Conservation (phyloP, 805 yeast genomes). For the Yarrowia porcina region DNA sequence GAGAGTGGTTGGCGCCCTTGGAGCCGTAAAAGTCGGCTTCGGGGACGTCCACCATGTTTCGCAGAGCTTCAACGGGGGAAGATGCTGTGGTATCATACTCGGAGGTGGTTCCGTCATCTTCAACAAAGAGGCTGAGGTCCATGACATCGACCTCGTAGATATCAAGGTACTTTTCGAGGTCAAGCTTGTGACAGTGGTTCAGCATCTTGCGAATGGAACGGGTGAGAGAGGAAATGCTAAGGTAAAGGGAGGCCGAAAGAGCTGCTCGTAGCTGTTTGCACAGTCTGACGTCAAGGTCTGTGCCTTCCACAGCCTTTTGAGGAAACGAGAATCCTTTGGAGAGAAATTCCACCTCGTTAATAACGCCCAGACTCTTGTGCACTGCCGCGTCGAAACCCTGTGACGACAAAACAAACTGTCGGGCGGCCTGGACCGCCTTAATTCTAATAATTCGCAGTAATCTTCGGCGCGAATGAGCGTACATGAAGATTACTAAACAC, state of each 20-base stretch:
- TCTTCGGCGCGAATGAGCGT: conserved; percentile 38
- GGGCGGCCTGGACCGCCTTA: conserved; percentile 34
- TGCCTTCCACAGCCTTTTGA: conserved; percentile 27
- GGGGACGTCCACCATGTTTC: neutral
- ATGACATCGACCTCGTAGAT: conserved; percentile 42
- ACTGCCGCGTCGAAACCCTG: conserved; percentile 36
- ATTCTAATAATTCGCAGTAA: conserved; percentile 35
- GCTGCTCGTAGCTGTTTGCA: conserved; percentile 39
- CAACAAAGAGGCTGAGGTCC: conserved; percentile 13
- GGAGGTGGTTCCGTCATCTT: neutral
- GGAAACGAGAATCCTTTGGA: conserved; percentile 31
- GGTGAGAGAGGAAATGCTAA: conserved; percentile 38
- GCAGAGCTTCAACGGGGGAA: conserved; percentile 14
- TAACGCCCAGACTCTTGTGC: conserved; percentile 32
- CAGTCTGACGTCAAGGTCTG: conserved; percentile 26
- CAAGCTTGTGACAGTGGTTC: conserved; percentile 37
- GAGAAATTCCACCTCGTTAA: conserved; percentile 37
- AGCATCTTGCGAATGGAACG: conserved; percentile 36
- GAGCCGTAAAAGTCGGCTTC: conserved; percentile 31
- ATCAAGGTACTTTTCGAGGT: conserved; percentile 44
- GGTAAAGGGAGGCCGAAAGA: conserved; percentile 34
- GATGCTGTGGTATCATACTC: neutral
- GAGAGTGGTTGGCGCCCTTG: conserved; percentile 33
- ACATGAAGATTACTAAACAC: conserved; percentile 35
- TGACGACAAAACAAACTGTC: conserved; percentile 31